A percentile compares a stretch with the other conserved stretches of the same genome.
phyloP scores from a whole-genome alignment of 345 rosid genomes.

The Dipteronia sinensis region DNA sequence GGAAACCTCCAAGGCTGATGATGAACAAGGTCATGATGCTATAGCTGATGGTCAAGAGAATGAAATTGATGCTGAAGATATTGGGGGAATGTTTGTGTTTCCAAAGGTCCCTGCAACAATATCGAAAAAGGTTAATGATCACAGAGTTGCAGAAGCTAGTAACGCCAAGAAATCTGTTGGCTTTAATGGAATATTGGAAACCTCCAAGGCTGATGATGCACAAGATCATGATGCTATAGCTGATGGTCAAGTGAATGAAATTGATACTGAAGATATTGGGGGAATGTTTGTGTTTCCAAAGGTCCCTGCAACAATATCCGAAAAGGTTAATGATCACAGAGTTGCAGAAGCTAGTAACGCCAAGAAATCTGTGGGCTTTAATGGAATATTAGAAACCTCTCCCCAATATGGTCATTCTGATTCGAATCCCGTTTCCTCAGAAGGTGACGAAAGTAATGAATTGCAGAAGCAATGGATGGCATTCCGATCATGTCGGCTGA shows the following conservation, averaged over 20 bases:
- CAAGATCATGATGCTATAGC: constrained; percentile 14
- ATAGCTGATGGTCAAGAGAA: not conserved
- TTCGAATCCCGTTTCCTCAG: not conserved
- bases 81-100: too few species aligned
- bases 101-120: not conserved
- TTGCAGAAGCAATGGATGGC: constrained; percentile 19
- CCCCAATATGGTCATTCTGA: not conserved
- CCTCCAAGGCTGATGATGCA: constrained; percentile 8
- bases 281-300: too few species aligned
- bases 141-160: not conserved
- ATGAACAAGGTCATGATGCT: constrained; percentile 14
- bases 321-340: not conserved
- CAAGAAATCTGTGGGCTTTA: not conserved
- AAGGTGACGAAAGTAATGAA: not conserved
- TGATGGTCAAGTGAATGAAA: not conserved
- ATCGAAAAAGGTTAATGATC: too few species aligned
- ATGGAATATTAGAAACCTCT: not conserved
- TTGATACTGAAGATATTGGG: constrained; percentile 9
- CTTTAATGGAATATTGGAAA: not conserved
- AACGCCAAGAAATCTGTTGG: not conserved
- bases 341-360: not conserved
- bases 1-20: constrained; percentile 6
- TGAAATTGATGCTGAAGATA: constrained; percentile 14
- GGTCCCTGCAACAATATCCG: not conserved
- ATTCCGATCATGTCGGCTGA: not conserved